These are phyloP conservation scores for Przewalskia tangutica DNA, from an alignment of 257 asterid species.

Conservation along the genomic window DNA sequence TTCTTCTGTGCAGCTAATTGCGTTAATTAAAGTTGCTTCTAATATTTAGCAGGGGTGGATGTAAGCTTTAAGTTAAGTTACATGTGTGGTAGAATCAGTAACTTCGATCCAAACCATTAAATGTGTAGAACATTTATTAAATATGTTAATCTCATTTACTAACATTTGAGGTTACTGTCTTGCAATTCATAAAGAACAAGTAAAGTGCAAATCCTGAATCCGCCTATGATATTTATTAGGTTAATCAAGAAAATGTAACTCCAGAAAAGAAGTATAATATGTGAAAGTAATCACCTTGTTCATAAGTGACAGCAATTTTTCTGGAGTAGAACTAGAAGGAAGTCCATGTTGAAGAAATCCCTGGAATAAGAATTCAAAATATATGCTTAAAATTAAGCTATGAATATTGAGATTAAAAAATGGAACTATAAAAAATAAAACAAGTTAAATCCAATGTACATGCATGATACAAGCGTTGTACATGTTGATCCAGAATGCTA, in stretches of 20 bases:
- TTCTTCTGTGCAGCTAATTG: no score
- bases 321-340: conserved; percentile 51
- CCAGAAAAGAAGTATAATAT: neutral
- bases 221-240: no score
- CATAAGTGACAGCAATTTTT: conserved; percentile 44
- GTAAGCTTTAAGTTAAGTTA: no score
- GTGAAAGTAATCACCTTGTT: conserved; percentile 36
- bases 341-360: conserved; percentile 78
- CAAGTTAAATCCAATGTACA: conserved; percentile 12
- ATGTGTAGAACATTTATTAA: no score
- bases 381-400: neutral
- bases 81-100: no score
- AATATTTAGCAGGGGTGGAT: no score
- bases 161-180: no score
- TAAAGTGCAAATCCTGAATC: no score
- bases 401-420: neutral
- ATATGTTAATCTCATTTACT: no score
- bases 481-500: conserved; percentile 51
- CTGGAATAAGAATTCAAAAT: conserved; percentile 20
- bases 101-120: no score
- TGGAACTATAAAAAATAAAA: neutral
- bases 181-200: no score
- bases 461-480: conserved; percentile 49
- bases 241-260: neutral
- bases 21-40: no score